phyloP scores from a whole-genome alignment of 805 yeast species.

The Saccharomyces eubayanus region DNA sequence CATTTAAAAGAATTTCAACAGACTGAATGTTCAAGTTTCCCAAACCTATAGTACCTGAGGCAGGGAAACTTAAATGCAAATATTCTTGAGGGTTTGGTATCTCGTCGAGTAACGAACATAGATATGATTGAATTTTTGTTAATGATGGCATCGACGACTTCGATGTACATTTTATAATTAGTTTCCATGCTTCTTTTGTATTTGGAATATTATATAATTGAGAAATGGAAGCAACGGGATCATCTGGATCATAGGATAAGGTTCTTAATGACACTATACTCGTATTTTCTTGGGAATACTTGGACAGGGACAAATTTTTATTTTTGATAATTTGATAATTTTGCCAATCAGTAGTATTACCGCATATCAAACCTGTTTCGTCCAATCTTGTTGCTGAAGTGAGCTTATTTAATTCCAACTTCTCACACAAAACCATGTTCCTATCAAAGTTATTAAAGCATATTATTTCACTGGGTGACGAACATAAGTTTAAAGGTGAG shows the following conservation, averaged over 20 bases:
- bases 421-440: constrained; percentile 63
- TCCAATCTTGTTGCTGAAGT: constrained; percentile 62
- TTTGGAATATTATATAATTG: constrained; percentile 42
- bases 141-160: constrained; percentile 47
- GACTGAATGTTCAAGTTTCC: constrained; percentile 63
- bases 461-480: constrained; percentile 34
- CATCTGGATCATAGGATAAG: constrained; percentile 13
- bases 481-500: neutral
- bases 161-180: constrained; percentile 52
- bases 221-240: constrained; percentile 19
- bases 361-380: constrained; percentile 43
- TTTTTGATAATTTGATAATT: constrained; percentile 19
- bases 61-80: constrained; percentile 54
- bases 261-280: constrained; percentile 35
- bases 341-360: constrained; percentile 70
- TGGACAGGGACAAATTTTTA: constrained; percentile 30
- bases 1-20: constrained; percentile 61
- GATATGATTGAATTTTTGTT: constrained; percentile 12
- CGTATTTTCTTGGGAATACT: constrained; percentile 43
- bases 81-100: constrained; percentile 11
- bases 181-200: constrained; percentile 39
- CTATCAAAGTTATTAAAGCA: constrained; percentile 55
- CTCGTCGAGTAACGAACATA: constrained; percentile 9
- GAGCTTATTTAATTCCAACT: constrained; percentile 76
- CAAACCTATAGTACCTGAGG: constrained; percentile 74